Conservation (phyloP, 192 early-diverging fungal genomes). For the Entophlyctis luteolus region DNA sequence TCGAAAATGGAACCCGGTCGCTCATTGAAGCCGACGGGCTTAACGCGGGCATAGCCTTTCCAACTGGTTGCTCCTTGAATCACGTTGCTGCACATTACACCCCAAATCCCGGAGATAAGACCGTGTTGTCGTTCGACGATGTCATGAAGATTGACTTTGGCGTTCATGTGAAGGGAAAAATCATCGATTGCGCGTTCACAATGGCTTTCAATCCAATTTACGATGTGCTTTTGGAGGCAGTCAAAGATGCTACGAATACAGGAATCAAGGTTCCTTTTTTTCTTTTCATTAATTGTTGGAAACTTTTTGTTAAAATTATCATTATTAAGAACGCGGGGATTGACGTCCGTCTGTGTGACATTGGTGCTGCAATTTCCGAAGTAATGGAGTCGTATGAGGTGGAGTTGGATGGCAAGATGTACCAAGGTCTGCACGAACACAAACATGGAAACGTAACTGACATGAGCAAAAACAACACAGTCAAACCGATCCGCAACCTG, state of each 20-base stretch:
- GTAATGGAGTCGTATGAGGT: slow-evolving; percentile 99
- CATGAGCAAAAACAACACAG: slow-evolving; percentile 31
- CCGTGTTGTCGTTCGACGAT: slow-evolving; percentile 81
- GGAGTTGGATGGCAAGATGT: slow-evolving; percentile 86
- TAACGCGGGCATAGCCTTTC: slow-evolving; percentile 86
- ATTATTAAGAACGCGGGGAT: slow-evolving; percentile 79
- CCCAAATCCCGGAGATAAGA: slow-evolving; percentile 93
- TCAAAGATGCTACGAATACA: slow-evolving; percentile 93
- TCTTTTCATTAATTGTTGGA: background rate
- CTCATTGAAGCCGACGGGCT: slow-evolving; percentile 84
- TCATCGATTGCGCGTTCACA: slow-evolving; percentile 94
- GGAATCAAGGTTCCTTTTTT: slow-evolving; percentile 58
- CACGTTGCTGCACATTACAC: slow-evolving; percentile 96
- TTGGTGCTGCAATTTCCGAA: slow-evolving; percentile 94
- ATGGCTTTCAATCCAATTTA: slow-evolving; percentile 88
- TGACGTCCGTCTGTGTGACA: slow-evolving; percentile 88
- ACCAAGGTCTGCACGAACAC: too few species aligned
- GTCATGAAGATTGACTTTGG: slow-evolving; percentile 98
- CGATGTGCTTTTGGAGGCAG: slow-evolving; percentile 79
- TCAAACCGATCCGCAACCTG: slow-evolving; percentile 93
- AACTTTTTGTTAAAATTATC: background rate
- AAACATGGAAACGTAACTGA: too few species aligned
- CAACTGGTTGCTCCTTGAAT: slow-evolving; percentile 90
- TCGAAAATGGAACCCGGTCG: slow-evolving; percentile 90
- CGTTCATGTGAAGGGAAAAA: slow-evolving; percentile 83